Conservation (phyloP, 108 stramenopile species). For the Skeletonema tropicum region DNA sequence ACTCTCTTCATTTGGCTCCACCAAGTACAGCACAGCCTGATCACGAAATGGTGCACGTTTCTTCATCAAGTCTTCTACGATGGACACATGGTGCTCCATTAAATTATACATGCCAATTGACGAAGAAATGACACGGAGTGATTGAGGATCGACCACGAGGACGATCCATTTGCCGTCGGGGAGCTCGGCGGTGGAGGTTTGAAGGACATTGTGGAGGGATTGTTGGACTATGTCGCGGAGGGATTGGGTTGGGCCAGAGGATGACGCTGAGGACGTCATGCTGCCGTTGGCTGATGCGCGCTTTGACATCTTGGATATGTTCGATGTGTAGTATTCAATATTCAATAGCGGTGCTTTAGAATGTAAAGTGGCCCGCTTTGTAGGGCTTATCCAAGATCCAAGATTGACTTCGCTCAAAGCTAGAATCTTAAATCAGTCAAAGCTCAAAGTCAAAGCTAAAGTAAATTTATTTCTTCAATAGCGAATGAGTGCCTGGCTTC, state of each 20-base stretch:
- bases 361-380: no score
- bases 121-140: slow-evolving; percentile 82
- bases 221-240: slow-evolving; percentile 42
- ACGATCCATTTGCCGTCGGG: slow-evolving; percentile 57
- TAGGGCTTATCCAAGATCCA: no score
- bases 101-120: slow-evolving; percentile 93
- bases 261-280: neutral
- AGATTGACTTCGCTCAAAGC: no score
- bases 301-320: slow-evolving; percentile 1
- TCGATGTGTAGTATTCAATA: no score
- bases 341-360: no score
- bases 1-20: slow-evolving; percentile 81
- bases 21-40: slow-evolving; percentile 91
- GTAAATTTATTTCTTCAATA: no score
- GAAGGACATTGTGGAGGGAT: slow-evolving; percentile 36
- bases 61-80: slow-evolving; percentile 87
- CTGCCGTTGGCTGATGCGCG: slow-evolving; percentile 3
- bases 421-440: no score
- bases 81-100: slow-evolving; percentile 88
- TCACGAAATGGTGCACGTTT: slow-evolving; percentile 94
- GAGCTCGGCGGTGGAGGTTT: slow-evolving; percentile 15
- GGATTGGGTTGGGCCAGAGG: slow-evolving; percentile 17
- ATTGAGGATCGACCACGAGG: slow-evolving; percentile 77
- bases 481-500: no score
- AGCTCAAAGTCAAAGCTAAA: no score